These are phyloP conservation scores for Nemania sp. DNA, from an alignment of 2,329 filamentous ascomycete genomes.

Conservation along the genomic window DNA sequence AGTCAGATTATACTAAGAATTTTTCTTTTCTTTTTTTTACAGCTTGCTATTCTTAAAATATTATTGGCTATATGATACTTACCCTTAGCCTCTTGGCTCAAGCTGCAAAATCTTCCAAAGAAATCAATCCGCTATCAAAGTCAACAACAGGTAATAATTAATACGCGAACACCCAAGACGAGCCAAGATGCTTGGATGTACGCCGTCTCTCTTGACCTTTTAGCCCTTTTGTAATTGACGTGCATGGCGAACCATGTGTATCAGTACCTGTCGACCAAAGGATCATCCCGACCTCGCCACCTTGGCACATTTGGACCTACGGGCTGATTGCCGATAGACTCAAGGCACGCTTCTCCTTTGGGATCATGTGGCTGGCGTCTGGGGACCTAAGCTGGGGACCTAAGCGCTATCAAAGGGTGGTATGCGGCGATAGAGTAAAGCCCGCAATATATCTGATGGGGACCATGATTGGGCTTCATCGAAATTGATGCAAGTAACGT, in stretches of 20 bases:
- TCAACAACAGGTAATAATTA: slow-evolving; percentile 24
- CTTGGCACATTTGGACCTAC: slow-evolving; percentile 35
- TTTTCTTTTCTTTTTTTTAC: slow-evolving; percentile 18
- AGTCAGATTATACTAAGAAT: not conserved
- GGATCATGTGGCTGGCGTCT: slow-evolving; percentile 34
- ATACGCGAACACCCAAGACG: slow-evolving; percentile 32
- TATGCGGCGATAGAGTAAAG: slow-evolving; percentile 25
- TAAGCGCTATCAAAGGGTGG: slow-evolving; percentile 19
- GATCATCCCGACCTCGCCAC: slow-evolving; percentile 28
- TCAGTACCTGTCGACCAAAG: slow-evolving; percentile 15
- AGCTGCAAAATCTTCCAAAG: slow-evolving; percentile 23
- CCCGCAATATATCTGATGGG: slow-evolving; percentile 11
- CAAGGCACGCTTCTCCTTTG: slow-evolving; percentile 23
- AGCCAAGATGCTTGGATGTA: slow-evolving; percentile 31
- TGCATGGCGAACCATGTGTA: slow-evolving; percentile 21
- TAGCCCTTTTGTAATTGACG: slow-evolving; percentile 27
- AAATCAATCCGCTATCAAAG: slow-evolving; percentile 28
- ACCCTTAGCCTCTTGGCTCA: slow-evolving; percentile 24
- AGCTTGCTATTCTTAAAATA: slow-evolving; percentile 16
- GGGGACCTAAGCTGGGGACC: too few species aligned
- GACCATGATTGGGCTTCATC: slow-evolving; percentile 10
- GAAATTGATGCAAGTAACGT: not conserved
- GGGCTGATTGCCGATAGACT: slow-evolving; percentile 27
- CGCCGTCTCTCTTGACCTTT: slow-evolving; percentile 16
- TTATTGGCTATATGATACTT: not conserved